Conservation (phyloP, 1,284 basidiomycete species). For the Tilletia horrida region DNA sequence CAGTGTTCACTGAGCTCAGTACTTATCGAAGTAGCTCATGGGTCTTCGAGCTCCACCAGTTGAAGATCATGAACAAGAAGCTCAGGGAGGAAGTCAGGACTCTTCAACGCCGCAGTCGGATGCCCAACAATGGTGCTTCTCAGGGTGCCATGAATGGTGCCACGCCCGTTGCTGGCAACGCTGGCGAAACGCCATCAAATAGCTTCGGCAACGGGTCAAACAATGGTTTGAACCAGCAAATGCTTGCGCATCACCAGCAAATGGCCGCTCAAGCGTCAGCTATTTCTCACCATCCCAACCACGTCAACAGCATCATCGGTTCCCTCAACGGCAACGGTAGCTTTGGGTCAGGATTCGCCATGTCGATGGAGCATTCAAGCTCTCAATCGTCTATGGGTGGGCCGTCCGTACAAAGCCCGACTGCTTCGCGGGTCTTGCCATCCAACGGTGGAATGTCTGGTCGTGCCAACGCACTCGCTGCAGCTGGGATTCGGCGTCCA, state of each 20-base stretch:
- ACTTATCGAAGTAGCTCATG: conserved; percentile 41
- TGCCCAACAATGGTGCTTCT: too few relatives aligned
- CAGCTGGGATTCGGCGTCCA: conserved; percentile 2
- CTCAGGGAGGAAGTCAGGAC: conserved; percentile 40
- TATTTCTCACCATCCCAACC: neutral
- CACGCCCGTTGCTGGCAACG: neutral
- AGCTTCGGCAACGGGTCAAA: neutral
- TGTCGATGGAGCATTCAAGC: neutral
- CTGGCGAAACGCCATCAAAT: too few relatives aligned
- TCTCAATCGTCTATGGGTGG: neutral
- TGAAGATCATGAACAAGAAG: conserved; percentile 47
- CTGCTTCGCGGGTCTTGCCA: conserved; percentile 6
- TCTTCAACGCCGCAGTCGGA: neutral
- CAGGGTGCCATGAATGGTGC: too few relatives aligned
- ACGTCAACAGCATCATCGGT: conserved; percentile 12
- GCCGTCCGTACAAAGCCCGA: conserved; percentile 1
- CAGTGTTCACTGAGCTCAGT: conserved; percentile 47
- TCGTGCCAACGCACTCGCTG: conserved; percentile 12
- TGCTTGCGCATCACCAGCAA: conserved; percentile 13
- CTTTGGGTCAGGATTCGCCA: neutral
- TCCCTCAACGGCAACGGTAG: neutral
- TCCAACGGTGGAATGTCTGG: conserved; percentile 5
- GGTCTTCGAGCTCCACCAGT: conserved; percentile 50
- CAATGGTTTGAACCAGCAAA: neutral
- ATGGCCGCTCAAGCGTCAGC: conserved; percentile 4